Evolutionary conservation across 2,329 filamentous ascomycete species (phyloP).

Genomic region (Plenodomus biglobosus): DNA sequence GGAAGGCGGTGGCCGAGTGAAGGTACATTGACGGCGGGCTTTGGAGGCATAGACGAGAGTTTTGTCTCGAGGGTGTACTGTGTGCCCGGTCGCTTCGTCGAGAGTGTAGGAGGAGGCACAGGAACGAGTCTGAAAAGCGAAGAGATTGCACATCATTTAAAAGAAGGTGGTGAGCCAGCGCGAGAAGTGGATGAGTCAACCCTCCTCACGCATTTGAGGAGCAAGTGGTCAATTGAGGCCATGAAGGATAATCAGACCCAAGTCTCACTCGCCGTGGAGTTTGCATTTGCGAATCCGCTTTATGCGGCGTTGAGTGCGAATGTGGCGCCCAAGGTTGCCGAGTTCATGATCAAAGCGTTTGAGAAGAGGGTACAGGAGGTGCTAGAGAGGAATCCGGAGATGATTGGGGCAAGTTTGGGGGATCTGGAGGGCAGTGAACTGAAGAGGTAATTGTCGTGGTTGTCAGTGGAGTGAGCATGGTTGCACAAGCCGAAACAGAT

Average conservation of each 20-base stretch:
- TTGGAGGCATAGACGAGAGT: conserved; percentile 77
- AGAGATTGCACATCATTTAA: conserved; percentile 46
- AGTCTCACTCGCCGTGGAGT: conserved; percentile 75
- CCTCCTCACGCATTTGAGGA: conserved; percentile 69
- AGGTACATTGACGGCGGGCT: conserved; percentile 81
- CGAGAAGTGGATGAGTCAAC: conserved; percentile 9
- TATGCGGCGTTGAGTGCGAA: conserved; percentile 80
- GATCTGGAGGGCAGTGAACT: conserved; percentile 31
- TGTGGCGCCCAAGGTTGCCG: conserved; percentile 80
- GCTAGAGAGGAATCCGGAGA: conserved; percentile 27
- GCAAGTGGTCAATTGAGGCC: conserved; percentile 65
- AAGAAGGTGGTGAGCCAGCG: conserved; percentile 11
- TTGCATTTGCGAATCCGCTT: conserved; percentile 84
- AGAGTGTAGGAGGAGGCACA: conserved; percentile 69
- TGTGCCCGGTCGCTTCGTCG: conserved; percentile 69
- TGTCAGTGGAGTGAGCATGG: no score
- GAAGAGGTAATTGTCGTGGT: conserved; percentile 16
- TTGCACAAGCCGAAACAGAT: no score
- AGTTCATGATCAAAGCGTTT: conserved; percentile 90
- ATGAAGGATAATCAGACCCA: conserved; percentile 60
- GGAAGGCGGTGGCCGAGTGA: conserved; percentile 66
- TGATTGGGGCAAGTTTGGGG: conserved; percentile 26
- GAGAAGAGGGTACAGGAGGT: conserved; percentile 73
- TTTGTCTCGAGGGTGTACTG: conserved; percentile 83
- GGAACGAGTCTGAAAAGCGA: conserved; percentile 48